Conservation (phyloP, 208 protist species). For the Wallacemonas sp. region DNA sequence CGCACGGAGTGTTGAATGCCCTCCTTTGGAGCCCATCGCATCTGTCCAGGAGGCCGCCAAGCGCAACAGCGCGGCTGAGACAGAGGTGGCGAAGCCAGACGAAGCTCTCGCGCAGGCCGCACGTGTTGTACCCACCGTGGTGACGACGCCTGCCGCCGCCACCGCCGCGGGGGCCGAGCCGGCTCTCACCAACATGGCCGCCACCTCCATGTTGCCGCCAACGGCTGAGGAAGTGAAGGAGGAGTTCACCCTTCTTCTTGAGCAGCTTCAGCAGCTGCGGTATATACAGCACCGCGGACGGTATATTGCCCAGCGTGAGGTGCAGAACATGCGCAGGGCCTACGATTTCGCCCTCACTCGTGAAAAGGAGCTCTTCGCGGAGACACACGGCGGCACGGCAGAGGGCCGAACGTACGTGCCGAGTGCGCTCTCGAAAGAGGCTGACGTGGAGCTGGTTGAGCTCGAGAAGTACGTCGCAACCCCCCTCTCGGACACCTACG, state of each 20-base stretch:
- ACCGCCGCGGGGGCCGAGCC: no score
- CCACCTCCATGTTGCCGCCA: neutral
- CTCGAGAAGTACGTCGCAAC: slow-evolving; percentile 54
- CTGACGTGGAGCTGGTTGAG: slow-evolving; percentile 35
- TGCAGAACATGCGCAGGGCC: slow-evolving; percentile 51
- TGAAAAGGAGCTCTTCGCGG: slow-evolving; percentile 30
- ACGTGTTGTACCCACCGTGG: neutral
- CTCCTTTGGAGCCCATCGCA: neutral
- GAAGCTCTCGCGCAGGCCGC: slow-evolving; percentile 23
- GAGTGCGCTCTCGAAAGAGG: slow-evolving; percentile 12
- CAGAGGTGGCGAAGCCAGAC: no score
- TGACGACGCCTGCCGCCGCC: no score
- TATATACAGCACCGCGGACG: slow-evolving; percentile 32
- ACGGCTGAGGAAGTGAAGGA: slow-evolving; percentile 49
- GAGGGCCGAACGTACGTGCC: slow-evolving; percentile 5
- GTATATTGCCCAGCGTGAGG: slow-evolving; percentile 51
- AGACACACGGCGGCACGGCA: neutral
- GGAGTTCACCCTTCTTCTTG: slow-evolving; percentile 54
- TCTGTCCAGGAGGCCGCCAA: neutral
- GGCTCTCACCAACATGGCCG: neutral
- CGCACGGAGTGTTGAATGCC: neutral
- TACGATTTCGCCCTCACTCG: slow-evolving; percentile 44
- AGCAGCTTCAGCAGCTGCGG: slow-evolving; percentile 45
- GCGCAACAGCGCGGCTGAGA: no score
- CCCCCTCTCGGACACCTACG: slow-evolving; percentile 26